Evolutionary conservation across 192 early-diverging fungal genomes (phyloP), one percentile per base, ranked within the genome.

Genomic region (Helicostylum pulchrum): DNA sequence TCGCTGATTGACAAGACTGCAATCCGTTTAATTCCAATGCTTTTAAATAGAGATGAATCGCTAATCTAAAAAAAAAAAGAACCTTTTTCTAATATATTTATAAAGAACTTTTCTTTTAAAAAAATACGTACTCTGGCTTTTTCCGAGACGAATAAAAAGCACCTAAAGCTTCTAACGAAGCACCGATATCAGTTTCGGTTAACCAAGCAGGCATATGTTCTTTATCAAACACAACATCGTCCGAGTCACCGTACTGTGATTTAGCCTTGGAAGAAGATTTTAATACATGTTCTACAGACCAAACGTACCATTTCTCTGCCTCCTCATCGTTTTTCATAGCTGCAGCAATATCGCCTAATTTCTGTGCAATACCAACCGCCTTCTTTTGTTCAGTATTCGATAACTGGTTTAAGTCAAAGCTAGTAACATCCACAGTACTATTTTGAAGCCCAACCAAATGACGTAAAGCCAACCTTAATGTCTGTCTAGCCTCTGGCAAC

Each of bases 231-330:
- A 68, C 12, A 48, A 61, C 52, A 14, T 70, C 9, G 11, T 76
- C 70, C 14, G 57, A 21, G 21, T 74, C 71, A 12, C 44, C 51
- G 51, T 79, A 65, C 1, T 62, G 57, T 10, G 65, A 59, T 4
- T 53, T 62, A 14, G 58, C 59, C 12, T 19, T 39, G 3, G 65
- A 26, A 0, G 31, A 23, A 32, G 19, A 65, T 12, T 17, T 30
- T 14, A 73, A 42, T 39, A 85, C 50, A 69, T 83, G 81, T 63
- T 83, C 84, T 0, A 85, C 78, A 0, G 81, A 80, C 79, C 80
- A 81, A 0, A 77, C 71, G 61, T 80, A 85, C 60, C 77, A 85
- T 43, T 79, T 72, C 61, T 85, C 84, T 1, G 81, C 79, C 43
- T 78, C 62, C 3, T 78, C 70, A 62, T 83, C 78, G 51, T 74